A percentile compares a stretch with the other conserved stretches of the same genome.
Evolutionary conservation across 768 basidiomycete genomes (phyloP).

Genomic region (Amanita polypyramis): DNA sequence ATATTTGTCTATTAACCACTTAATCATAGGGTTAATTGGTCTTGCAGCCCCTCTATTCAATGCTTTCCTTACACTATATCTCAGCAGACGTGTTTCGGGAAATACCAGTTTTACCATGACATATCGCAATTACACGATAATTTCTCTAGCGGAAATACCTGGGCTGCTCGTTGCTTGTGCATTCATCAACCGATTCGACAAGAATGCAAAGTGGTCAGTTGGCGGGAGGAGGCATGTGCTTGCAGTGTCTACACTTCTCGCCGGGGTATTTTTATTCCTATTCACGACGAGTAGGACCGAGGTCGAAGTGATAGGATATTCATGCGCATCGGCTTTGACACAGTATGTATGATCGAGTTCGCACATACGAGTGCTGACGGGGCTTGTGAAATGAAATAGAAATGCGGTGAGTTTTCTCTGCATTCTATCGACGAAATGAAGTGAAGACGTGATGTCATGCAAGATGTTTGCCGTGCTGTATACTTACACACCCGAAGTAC

Average conservation of each 20-base stretch:
- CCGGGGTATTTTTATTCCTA: slow-evolving; percentile 37
- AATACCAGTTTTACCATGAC: slow-evolving; percentile 18
- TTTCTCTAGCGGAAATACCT: slow-evolving; percentile 35
- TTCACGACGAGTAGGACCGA: slow-evolving; percentile 37
- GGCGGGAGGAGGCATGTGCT: slow-evolving; percentile 34
- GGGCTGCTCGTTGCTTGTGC: slow-evolving; percentile 36
- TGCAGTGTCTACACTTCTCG: slow-evolving; percentile 31
- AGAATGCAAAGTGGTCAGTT: slow-evolving; percentile 15
- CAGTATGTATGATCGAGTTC: slow-evolving; percentile 20
- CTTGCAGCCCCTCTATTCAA: slow-evolving; percentile 46
- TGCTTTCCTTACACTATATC: slow-evolving; percentile 39
- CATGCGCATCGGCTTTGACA: slow-evolving; percentile 32
- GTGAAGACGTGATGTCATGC: background rate
- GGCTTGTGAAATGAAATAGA: slow-evolving; percentile 9
- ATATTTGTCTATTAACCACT: background rate
- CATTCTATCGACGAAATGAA: slow-evolving; percentile 1
- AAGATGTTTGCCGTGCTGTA: slow-evolving; percentile 44
- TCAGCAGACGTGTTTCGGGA: slow-evolving; percentile 22
- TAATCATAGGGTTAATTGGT: slow-evolving; percentile 20
- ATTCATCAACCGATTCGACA: slow-evolving; percentile 33
- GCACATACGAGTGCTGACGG: background rate
- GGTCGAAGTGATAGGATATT: slow-evolving; percentile 31
- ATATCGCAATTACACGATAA: slow-evolving; percentile 40
- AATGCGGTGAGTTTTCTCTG: slow-evolving; percentile 23
- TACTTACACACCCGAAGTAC: slow-evolving; percentile 46